These are phyloP conservation scores for Polyporus tsugae DNA, from an alignment of 1,284 basidiomycete species.

Conservation along the genomic window DNA sequence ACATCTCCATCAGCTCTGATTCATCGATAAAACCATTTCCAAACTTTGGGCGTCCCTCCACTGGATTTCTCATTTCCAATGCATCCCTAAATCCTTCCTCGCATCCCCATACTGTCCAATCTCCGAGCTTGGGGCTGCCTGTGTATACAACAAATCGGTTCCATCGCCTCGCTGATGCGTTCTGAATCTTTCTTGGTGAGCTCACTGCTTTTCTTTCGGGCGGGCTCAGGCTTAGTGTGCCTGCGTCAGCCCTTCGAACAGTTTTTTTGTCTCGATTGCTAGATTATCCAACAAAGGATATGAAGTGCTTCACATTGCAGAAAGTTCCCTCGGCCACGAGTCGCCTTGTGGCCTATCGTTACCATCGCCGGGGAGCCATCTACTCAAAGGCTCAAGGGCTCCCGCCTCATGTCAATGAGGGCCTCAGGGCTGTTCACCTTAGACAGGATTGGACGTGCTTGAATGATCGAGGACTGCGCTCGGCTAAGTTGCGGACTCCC, in stretches of 20 bases:
- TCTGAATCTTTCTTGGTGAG: background rate
- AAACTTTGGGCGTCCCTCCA: background rate
- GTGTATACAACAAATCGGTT: background rate
- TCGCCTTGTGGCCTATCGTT: background rate
- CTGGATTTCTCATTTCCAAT: background rate
- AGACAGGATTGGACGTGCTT: background rate
- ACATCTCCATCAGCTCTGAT: background rate
- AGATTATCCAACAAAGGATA: background rate
- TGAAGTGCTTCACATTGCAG: background rate
- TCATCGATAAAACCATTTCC: background rate
- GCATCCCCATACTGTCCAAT: background rate
- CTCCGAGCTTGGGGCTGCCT: background rate
- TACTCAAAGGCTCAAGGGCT: background rate
- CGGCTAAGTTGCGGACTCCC: background rate
- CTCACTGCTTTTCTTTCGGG: background rate
- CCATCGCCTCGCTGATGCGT: background rate
- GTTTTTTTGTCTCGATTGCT: background rate
- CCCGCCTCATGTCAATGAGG: background rate
- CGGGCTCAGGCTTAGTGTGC: background rate
- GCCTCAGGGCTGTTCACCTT: background rate
- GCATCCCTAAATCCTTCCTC: background rate
- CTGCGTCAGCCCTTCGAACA: background rate
- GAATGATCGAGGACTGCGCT: background rate
- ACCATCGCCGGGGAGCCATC: background rate
- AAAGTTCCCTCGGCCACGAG: background rate